Conservation (phyloP, 768 basidiomycete genomes). For the Lactarius sanguifluus region DNA sequence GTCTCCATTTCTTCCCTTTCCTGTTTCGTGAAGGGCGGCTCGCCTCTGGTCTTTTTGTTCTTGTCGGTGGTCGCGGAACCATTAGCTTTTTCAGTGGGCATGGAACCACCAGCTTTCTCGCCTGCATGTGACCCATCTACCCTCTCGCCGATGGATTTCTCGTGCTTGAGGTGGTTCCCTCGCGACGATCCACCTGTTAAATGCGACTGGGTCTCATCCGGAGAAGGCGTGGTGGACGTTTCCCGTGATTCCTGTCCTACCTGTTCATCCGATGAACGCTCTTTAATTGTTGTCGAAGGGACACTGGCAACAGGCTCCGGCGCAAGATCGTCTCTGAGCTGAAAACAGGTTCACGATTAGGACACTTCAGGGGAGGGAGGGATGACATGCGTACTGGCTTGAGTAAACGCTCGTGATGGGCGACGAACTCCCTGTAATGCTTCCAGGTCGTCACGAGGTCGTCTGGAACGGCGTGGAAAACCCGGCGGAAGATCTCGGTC, state of each 20-base stretch:
- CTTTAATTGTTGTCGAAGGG: slow-evolving; percentile 57
- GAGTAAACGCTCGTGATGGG: slow-evolving; percentile 70
- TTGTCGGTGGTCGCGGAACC: slow-evolving; percentile 37
- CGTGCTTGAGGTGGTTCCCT: neutral
- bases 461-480: slow-evolving; percentile 92
- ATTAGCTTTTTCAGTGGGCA: neutral
- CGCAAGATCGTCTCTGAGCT: slow-evolving; percentile 46
- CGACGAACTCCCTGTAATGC: slow-evolving; percentile 84
- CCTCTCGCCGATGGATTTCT: slow-evolving; percentile 9
- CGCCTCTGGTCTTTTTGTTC: slow-evolving; percentile 43
- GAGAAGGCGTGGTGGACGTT: slow-evolving; percentile 3
- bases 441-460: slow-evolving; percentile 95
- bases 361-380: slow-evolving; percentile 22
- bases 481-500: slow-evolving; percentile 95
- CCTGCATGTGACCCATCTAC: neutral
- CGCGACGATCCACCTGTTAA: neutral
- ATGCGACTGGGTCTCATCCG: slow-evolving; percentile 4
- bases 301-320: slow-evolving; percentile 52
- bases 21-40: slow-evolving; percentile 73
- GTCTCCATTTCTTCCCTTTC: slow-evolving; percentile 91
- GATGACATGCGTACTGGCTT: slow-evolving; percentile 52
- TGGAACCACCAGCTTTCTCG: slow-evolving; percentile 12
- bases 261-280: slow-evolving; percentile 35
- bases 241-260: slow-evolving; percentile 26
- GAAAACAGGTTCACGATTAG: slow-evolving; percentile 7